Conservation (phyloP, 352 stramenopile genomes). For the Aphanomyces euteiches region DNA sequence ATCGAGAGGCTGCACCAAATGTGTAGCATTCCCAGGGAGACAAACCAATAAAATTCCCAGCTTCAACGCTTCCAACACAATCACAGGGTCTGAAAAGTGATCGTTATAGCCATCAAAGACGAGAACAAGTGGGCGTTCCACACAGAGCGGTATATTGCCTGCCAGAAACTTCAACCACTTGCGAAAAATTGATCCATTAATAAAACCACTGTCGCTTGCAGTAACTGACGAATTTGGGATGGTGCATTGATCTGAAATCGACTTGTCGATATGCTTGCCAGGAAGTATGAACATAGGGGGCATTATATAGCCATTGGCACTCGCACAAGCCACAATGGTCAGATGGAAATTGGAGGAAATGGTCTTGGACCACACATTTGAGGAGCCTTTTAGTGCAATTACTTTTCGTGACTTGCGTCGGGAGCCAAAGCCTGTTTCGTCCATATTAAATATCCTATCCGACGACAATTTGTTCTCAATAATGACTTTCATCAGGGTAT, state of each 20-base stretch:
- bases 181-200: slow-evolving; percentile 12
- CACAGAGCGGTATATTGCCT: neutral
- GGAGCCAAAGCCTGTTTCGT: too few relatives aligned
- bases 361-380: neutral
- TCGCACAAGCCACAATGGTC: slow-evolving; percentile 6
- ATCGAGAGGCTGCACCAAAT: slow-evolving; percentile 21
- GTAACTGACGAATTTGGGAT: slow-evolving; percentile 2
- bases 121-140: neutral
- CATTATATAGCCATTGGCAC: neutral
- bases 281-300: slow-evolving; percentile 17
- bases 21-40: slow-evolving; percentile 11
- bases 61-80: neutral
- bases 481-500: neutral
- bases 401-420: too few relatives aligned
- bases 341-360: slow-evolving; percentile 9
- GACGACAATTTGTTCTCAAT: neutral
- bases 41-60: slow-evolving; percentile 4
- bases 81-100: slow-evolving; percentile 6
- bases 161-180: slow-evolving; percentile 4
- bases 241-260: neutral
- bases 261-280: neutral
- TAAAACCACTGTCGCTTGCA: neutral
- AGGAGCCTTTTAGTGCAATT: neutral
- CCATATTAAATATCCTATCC: too few relatives aligned
- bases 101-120: slow-evolving; percentile 13